Conservation (phyloP, 176 grass and related monocot species). For the Oryza glumipatula region DNA sequence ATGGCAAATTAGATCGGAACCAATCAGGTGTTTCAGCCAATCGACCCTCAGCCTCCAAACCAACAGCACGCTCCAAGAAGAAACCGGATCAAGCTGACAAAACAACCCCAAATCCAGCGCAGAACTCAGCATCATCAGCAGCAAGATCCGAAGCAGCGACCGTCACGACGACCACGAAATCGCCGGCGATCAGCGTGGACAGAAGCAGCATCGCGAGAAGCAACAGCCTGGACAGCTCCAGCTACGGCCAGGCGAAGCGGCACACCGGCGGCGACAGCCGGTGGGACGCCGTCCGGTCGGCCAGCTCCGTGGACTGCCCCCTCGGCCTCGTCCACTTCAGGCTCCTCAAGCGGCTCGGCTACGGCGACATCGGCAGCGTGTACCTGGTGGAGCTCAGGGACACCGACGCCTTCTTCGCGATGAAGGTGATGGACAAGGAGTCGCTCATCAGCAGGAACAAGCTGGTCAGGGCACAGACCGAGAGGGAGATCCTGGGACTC, state of each 20-base stretch:
- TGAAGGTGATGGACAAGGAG: conserved; percentile 83
- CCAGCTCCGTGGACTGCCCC: conserved; percentile 42
- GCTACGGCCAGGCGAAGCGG: conserved; percentile 40
- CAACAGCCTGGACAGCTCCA: conserved; percentile 24
- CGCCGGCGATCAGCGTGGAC: background rate
- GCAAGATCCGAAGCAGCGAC: conserved; percentile 10
- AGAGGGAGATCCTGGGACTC: conserved; percentile 66
- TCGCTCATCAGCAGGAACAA: conserved; percentile 69
- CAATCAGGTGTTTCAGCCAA: conserved; percentile 36
- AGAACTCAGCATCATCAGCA: background rate
- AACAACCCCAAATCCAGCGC: background rate
- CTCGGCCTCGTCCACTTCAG: conserved; percentile 63
- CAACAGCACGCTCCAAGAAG: conserved; percentile 25
- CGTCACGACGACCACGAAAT: background rate
- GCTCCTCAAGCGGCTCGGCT: conserved; percentile 65
- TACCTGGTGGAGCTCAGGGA: conserved; percentile 67
- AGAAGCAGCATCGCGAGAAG: background rate
- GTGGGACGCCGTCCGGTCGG: conserved; percentile 61
- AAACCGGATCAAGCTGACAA: conserved; percentile 38
- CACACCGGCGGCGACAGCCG: conserved; percentile 62
- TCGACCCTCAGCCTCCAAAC: conserved; percentile 33
- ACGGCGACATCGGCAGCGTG: conserved; percentile 67
- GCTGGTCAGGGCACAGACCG: conserved; percentile 56
- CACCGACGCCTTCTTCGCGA: conserved; percentile 55
- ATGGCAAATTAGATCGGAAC: conserved; percentile 37